phyloP scores from a whole-genome alignment of 2,329 filamentous ascomycete genomes.

The Didymella segeticola region DNA sequence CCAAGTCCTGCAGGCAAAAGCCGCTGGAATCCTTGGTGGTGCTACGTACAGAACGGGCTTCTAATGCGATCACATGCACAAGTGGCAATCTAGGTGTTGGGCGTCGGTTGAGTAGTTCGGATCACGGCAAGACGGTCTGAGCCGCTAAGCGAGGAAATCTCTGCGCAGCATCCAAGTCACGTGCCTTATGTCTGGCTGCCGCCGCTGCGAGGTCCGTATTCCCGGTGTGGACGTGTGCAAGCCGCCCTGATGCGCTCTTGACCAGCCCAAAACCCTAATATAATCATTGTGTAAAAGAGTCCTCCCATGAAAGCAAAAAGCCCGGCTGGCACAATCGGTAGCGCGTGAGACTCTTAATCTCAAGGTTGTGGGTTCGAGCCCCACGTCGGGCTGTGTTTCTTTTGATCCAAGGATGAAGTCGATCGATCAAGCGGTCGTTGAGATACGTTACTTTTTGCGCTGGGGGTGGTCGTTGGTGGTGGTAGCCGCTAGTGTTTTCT shows the following conservation, averaged over 20 bases:
- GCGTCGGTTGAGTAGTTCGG: not conserved
- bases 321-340: constrained; percentile 22
- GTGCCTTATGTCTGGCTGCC: too few species aligned
- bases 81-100: not conserved
- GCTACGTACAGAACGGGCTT: not conserved
- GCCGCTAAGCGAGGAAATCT: not conserved
- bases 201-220: too few species aligned
- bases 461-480: not conserved
- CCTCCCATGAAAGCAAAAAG: not conserved
- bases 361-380: constrained; percentile 20
- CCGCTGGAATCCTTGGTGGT: not conserved
- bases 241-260: not conserved
- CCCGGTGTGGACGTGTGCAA: not conserved
- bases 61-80: not conserved
- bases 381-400: constrained; percentile 11
- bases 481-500: not conserved
- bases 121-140: not conserved
- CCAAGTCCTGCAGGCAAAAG: not conserved
- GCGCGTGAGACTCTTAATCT: constrained; percentile 23
- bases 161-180: not conserved
- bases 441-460: not conserved
- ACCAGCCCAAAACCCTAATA: not conserved
- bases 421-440: not conserved
- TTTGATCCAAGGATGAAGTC: not conserved
- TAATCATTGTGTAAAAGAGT: not conserved